Evolutionary conservation across 345 rosid species (phyloP), one percentile per base, ranked within the genome.

Genomic region (Gossypium australe): DNA sequence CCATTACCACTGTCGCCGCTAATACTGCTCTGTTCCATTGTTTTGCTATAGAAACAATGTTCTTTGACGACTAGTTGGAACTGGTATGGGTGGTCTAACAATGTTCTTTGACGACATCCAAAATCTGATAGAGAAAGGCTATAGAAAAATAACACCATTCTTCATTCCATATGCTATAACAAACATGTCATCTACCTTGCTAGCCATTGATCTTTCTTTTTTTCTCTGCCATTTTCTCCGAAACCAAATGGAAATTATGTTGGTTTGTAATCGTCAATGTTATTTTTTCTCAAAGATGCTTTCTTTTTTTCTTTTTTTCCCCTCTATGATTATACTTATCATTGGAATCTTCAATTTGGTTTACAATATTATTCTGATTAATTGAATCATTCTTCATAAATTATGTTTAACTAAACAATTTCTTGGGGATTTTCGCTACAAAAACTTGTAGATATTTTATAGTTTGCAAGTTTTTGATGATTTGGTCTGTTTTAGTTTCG

Each of bases 141-240:
- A 90, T 65, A 80, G 97, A 84, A 93, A 93, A 81, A 91, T 96
- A 52, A 87, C 91, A 72, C 99, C 98, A 17, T 96, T 96, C 80
- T 89, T 96, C 75, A 90, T 96, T 80, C 98, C 99, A n/a, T 96
- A 90, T 85, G 88, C 97, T 24, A 93, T 96, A 49, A 93, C 99
- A 61, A 96, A 96, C 83, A 96, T 96, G 98, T 97, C 88, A 22
- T 93, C 99, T 72, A 98, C 99, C 44, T 85, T 96, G 78, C 86
- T 96, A 79, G 97, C 84, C 4, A 96, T 93, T 80, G 99, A 93
- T 34, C 86, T 93, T 79, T 34, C 38, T 34, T 34, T 4, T 34
- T 34, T 34, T 34, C 6, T 34, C 0, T 34, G 6, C 22, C 24
- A 51, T 29, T 69, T 70, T 75, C 53, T 25, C 49, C 9, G 14